phyloP scores from a whole-genome alignment of 176 grass and related monocot species.

The Avena eriantha region DNA sequence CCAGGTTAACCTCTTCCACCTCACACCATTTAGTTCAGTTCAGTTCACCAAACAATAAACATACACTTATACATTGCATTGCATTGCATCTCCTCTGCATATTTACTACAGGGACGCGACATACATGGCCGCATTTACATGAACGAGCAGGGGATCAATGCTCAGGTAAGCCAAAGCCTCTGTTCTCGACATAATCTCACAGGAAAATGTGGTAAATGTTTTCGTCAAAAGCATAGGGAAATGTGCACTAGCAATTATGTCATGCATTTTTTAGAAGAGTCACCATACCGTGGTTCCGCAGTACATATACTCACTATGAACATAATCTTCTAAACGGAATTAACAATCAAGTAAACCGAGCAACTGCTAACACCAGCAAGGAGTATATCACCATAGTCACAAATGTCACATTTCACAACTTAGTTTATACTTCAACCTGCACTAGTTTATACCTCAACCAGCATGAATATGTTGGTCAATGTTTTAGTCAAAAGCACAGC shows the following conservation, averaged over 20 bases:
- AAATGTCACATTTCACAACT: too few species aligned
- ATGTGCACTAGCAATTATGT: background rate
- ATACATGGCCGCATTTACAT: slow-evolving; percentile 93
- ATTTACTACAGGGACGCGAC: slow-evolving; percentile 59
- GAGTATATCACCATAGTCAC: background rate
- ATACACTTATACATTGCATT: slow-evolving; percentile 11
- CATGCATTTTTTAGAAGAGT: background rate
- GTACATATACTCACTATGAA: background rate
- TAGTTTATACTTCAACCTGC: too few species aligned
- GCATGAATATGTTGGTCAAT: too few species aligned
- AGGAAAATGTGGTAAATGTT: background rate
- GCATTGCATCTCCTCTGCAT: slow-evolving; percentile 15
- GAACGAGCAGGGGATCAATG: slow-evolving; percentile 95
- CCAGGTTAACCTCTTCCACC: slow-evolving; percentile 51
- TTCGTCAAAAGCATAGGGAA: background rate
- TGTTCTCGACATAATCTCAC: background rate
- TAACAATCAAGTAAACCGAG: background rate
- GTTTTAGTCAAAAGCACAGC: background rate
- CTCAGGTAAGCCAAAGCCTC: slow-evolving; percentile 62
- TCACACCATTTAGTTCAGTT: background rate
- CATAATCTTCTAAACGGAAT: background rate
- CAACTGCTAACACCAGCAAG: background rate
- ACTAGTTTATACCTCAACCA: too few species aligned
- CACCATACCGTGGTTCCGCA: background rate
- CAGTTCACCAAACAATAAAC: background rate